Base-by-base conservation (phyloP, 2,329 filamentous ascomycete species). In the Colletotrichum lupini region DNA sequence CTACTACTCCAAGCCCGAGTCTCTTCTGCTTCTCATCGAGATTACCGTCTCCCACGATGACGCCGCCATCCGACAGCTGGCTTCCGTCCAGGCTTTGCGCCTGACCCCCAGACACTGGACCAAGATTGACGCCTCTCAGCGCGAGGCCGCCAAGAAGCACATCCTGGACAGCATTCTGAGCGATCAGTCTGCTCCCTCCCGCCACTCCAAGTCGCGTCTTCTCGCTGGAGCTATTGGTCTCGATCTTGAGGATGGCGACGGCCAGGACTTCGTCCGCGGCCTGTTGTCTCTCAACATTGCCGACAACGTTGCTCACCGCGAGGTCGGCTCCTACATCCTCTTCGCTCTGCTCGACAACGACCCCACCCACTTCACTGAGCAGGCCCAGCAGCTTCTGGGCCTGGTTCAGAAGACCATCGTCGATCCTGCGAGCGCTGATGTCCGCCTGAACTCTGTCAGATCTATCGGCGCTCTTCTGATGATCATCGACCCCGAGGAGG, bases 401-500 rank as follows among this genome's bases (percentile, higher is more conserved):
- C 88, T 98, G 30, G 98, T 98, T 85, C 88, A 88, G 83, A 92
- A 92, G 82, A 97, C 95, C 60, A 97, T 99, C 79, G 92, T 93
- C 79, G 97, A 98, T 80, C 92, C 94, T 1, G 92, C 97, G 84
- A 98, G 95, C 82, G 90, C 93, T 75, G 95, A 98, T 82, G 97
- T 99, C 70, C 93, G 95, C 78, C 92, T 98, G 85, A 98, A 98
- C 87, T 97, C 97, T 37, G 92, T 98, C 84, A 91, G 97, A 80
- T 95, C 95, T 74, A 90, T 98, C 74, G 95, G 95, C 79, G 93
- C 95, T 80, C 89, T 98, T 79, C 92, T 96, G 67, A 93, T 97
- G 87, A 90, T 97, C 75, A 87, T 98, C 61, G 94, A 98, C 80
- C 91, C 94, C 1, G 95, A 98, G 52, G 94, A 98, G 85, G 93